These are phyloP conservation scores for Echium plantagineum DNA, from an alignment of 257 asterid species.

Conservation along the genomic window DNA sequence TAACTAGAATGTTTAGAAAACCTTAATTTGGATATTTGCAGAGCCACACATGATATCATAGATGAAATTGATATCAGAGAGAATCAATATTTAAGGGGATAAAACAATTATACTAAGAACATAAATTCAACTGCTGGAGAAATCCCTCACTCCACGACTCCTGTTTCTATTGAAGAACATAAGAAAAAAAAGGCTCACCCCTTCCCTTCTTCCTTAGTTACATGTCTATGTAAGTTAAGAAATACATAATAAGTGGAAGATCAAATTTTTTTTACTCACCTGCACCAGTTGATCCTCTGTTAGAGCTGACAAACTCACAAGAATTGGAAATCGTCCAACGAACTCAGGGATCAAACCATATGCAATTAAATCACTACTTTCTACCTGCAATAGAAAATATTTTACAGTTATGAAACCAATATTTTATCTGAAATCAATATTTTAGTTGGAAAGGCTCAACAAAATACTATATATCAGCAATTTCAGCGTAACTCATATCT, in stretches of 20 bases:
- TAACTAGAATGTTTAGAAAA: slow-evolving; percentile 7
- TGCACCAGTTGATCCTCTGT: slow-evolving; percentile 98
- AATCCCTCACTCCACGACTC: too few relatives aligned
- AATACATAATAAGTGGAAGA: not conserved
- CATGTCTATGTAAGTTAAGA: not conserved
- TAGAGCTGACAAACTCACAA: slow-evolving; percentile 85
- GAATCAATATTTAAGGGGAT: too few relatives aligned
- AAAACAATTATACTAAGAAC: too few relatives aligned
- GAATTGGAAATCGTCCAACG: slow-evolving; percentile 94
- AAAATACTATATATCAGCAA: not conserved
- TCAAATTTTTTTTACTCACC: slow-evolving; percentile 28
- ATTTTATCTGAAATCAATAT: not conserved
- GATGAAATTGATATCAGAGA: too few relatives aligned
- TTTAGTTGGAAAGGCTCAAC: not conserved
- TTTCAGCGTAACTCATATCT: not conserved
- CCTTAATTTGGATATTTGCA: not conserved
- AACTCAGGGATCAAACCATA: slow-evolving; percentile 98
- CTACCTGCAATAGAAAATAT: slow-evolving; percentile 50
- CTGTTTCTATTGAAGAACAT: too few relatives aligned
- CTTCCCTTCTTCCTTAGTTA: too few relatives aligned
- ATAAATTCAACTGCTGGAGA: too few relatives aligned
- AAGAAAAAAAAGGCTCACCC: too few relatives aligned
- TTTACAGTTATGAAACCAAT: too few relatives aligned
- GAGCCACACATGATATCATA: too few relatives aligned
- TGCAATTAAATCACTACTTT: slow-evolving; percentile 95